Evolutionary conservation across 2,329 filamentous ascomycete genomes (phyloP).

Genomic region (Trichoderma gracile): DNA sequence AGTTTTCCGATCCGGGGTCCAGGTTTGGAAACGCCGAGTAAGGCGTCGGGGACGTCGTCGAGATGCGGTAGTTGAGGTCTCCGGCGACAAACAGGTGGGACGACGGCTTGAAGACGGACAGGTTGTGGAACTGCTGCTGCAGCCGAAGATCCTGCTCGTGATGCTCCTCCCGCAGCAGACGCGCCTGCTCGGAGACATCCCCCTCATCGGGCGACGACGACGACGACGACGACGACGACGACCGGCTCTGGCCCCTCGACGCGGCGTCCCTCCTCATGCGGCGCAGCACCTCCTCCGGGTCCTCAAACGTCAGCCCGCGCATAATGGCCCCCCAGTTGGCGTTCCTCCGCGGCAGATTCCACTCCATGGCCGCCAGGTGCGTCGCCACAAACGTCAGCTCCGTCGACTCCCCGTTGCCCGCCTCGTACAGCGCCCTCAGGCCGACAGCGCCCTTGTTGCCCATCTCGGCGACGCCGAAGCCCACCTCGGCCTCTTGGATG

Average conservation of each 20-base stretch:
- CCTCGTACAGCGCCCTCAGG: slow-evolving; percentile 64
- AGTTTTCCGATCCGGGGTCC: slow-evolving; percentile 55
- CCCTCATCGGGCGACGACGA: slow-evolving; percentile 29
- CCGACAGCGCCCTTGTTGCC: slow-evolving; percentile 95
- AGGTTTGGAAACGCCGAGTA: slow-evolving; percentile 64
- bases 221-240: no score
- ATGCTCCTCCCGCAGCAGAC: slow-evolving; percentile 40
- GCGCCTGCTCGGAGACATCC: slow-evolving; percentile 35
- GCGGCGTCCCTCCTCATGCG: slow-evolving; percentile 27
- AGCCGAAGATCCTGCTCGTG: slow-evolving; percentile 39
- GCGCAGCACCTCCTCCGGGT: slow-evolving; percentile 47
- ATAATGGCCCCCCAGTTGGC: slow-evolving; percentile 86
- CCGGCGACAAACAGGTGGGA: slow-evolving; percentile 84
- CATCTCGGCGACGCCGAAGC: slow-evolving; percentile 83
- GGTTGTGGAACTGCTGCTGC: slow-evolving; percentile 53
- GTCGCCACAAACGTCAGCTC: slow-evolving; percentile 84
- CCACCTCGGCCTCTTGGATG: slow-evolving; percentile 77
- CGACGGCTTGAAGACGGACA: slow-evolving; percentile 71
- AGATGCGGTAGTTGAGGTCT: slow-evolving; percentile 93
- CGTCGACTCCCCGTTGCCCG: slow-evolving; percentile 43
- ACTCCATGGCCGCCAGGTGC: slow-evolving; percentile 87
- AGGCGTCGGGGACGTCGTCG: slow-evolving; percentile 61
- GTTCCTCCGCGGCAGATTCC: slow-evolving; percentile 72
- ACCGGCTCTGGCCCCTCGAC: slow-evolving; percentile 7
- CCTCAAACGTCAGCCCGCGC: slow-evolving; percentile 73